Evolutionary conservation across 1,284 basidiomycete species (phyloP).

Genomic region (Microbotryum violaceum): DNA sequence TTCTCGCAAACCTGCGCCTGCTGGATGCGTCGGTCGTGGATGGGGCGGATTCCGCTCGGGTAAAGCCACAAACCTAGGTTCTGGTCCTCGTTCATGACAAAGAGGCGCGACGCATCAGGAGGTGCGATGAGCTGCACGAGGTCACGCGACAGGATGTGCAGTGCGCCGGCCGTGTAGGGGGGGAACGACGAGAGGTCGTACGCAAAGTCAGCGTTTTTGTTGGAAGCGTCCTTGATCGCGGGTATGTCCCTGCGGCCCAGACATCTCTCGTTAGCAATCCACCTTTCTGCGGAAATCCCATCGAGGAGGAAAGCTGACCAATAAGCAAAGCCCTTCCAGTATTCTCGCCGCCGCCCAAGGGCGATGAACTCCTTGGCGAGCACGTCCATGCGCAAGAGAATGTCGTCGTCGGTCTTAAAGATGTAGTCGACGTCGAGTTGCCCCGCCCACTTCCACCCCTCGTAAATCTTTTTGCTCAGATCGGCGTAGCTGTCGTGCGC

Average conservation of each 20-base stretch:
- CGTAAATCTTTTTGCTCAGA: slow-evolving; percentile 18
- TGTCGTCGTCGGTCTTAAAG: slow-evolving; percentile 31
- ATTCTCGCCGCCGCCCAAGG: slow-evolving; percentile 18
- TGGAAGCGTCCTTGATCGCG: slow-evolving; percentile 24
- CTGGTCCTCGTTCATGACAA: slow-evolving; percentile 28
- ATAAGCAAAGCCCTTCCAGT: slow-evolving; percentile 30
- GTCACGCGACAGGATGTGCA: slow-evolving; percentile 28
- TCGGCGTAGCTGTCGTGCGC: slow-evolving; percentile 16
- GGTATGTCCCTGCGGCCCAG: slow-evolving; percentile 18
- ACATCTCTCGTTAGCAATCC: background rate
- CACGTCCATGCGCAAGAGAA: slow-evolving; percentile 23
- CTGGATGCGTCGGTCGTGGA: slow-evolving; percentile 31
- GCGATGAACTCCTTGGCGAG: slow-evolving; percentile 22
- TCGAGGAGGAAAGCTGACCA: slow-evolving; percentile 8
- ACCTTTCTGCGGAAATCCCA: background rate
- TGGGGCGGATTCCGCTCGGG: slow-evolving; percentile 20
- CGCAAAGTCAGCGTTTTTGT: slow-evolving; percentile 26
- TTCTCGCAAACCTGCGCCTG: slow-evolving; percentile 29
- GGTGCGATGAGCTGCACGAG: slow-evolving; percentile 27
- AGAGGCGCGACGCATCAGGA: slow-evolving; percentile 3
- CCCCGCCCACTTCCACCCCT: slow-evolving; percentile 24
- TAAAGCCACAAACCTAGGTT: slow-evolving; percentile 27
- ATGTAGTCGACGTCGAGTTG: slow-evolving; percentile 28
- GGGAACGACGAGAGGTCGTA: slow-evolving; percentile 28
- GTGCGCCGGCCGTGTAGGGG: slow-evolving; percentile 25